These are phyloP conservation scores for Arthroderma sp. DNA, from an alignment of 2,329 filamentous ascomycete genomes.

Conservation along the genomic window DNA sequence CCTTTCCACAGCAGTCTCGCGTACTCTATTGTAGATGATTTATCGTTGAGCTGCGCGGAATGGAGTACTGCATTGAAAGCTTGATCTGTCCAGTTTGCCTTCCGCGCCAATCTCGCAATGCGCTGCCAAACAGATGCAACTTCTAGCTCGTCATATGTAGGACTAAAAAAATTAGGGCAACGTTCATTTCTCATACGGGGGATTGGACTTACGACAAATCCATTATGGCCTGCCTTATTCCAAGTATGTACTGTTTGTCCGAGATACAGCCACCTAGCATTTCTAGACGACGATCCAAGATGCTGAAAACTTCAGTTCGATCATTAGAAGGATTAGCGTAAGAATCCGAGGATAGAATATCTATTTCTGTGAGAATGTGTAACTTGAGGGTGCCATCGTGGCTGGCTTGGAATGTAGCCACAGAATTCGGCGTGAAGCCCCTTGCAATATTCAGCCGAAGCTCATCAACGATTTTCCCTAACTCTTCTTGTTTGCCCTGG, in stretches of 20 bases:
- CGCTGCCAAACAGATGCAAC: constrained; percentile 76
- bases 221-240: constrained; percentile 78
- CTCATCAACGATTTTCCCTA: constrained; percentile 47
- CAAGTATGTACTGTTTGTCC: constrained; percentile 88
- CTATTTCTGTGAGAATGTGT: constrained; percentile 78
- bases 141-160: constrained; percentile 55
- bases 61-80: constrained; percentile 91
- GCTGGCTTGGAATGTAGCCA: constrained; percentile 67
- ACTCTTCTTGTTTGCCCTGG: constrained; percentile 39
- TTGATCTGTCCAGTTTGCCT: constrained; percentile 68
- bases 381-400: constrained; percentile 77
- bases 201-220: constrained; percentile 43
- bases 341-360: constrained; percentile 50
- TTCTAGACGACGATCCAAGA: constrained; percentile 66
- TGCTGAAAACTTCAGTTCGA: constrained; percentile 33
- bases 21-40: constrained; percentile 85
- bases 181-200: background rate
- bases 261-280: constrained; percentile 76
- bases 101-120: constrained; percentile 74
- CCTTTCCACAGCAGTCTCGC: constrained; percentile 87
- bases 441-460: constrained; percentile 60
- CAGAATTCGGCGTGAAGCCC: constrained; percentile 63
- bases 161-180: constrained; percentile 19
- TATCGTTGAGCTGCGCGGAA: constrained; percentile 71
- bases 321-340: constrained; percentile 14